Base-by-base conservation (phyloP, 495 filamentous ascomycete species). In the Aspergillus panamensis region DNA sequence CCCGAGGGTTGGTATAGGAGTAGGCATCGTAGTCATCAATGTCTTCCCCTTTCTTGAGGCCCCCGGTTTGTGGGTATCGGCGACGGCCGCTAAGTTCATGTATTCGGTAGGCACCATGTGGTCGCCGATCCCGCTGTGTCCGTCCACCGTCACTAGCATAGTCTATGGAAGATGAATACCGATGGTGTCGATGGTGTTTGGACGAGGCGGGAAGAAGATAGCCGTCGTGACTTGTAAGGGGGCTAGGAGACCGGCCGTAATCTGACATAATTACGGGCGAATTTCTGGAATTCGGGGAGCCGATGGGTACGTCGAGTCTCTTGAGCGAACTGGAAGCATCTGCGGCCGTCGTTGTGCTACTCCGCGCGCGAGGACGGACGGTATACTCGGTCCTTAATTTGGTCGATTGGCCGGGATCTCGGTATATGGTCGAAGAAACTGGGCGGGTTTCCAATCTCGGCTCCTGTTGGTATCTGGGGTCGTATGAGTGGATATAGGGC, bases 1-100 rank as follows among this genome's bases (percentile, higher is more conserved):
- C 87, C 60, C 82, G 77, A 8, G 85, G 82, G 25, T 82, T 86
- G 5, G 87, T 90, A 60, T 90, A 91, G 48, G 87, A 87, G 64
- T 85, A 90, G 1, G 84, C 84, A 63, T 77, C 68, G 45, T 73
- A 72, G 40, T 85, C 77, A 39, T 86, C 84, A 51, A 84, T 82
- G 65, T 86, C 86, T 49, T 86, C 83, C 12, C 80, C 72, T 35
- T 82, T 77, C 44, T 70, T 66, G 48, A 69, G 58, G 7, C 67
- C 67, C 20, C 66, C 67, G 14, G 66, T 68, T 3, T 67, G 61
- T 25, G 68, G 69, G 45, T 75, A 68, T 29, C 66, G 69, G 55
- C 63, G 64, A 2, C 55, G 60, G 8, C 53, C 60, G 32, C 61
- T 57, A 16, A 65, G 58, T 35, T 65, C 61, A 45, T 73, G 62